Conservation (phyloP, 225 moss, liverwort and hornwort species). For the Anthoceros angustus region DNA sequence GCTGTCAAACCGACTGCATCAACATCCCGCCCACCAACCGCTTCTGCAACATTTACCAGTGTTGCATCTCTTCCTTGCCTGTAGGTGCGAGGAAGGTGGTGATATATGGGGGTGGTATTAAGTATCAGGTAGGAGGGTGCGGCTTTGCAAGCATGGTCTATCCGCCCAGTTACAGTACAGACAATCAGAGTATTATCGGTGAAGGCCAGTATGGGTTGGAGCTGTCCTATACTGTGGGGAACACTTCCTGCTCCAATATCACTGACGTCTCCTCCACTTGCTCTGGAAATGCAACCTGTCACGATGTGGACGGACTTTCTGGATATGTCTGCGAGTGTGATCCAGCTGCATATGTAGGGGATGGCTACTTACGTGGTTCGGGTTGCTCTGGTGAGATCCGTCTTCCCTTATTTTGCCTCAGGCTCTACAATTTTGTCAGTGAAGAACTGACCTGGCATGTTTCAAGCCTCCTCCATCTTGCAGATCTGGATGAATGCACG, state of each 20-base stretch:
- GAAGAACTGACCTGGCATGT: no score
- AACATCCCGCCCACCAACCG: not conserved
- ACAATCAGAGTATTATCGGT: not conserved
- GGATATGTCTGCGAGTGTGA: not conserved
- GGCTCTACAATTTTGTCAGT: not conserved
- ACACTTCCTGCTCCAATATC: not conserved
- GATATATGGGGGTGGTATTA: not conserved
- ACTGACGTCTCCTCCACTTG: not conserved
- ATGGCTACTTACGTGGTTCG: not conserved
- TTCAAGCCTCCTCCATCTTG: not conserved
- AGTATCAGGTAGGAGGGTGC: not conserved
- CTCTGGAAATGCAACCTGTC: not conserved
- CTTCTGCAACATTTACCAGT: not conserved
- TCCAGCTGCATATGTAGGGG: not conserved
- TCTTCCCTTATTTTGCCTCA: not conserved
- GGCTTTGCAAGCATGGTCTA: slow-evolving; percentile 1
- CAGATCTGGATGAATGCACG: not conserved
- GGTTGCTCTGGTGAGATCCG: not conserved
- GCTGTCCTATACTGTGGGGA: not conserved
- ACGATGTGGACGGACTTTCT: not conserved
- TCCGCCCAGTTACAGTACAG: not conserved
- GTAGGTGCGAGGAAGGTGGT: not conserved
- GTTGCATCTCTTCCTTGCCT: not conserved
- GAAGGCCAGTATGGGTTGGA: not conserved
- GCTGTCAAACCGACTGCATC: not conserved